Conservation (phyloP, 495 filamentous ascomycete species). For the Penicillium cosmopolitanum region DNA sequence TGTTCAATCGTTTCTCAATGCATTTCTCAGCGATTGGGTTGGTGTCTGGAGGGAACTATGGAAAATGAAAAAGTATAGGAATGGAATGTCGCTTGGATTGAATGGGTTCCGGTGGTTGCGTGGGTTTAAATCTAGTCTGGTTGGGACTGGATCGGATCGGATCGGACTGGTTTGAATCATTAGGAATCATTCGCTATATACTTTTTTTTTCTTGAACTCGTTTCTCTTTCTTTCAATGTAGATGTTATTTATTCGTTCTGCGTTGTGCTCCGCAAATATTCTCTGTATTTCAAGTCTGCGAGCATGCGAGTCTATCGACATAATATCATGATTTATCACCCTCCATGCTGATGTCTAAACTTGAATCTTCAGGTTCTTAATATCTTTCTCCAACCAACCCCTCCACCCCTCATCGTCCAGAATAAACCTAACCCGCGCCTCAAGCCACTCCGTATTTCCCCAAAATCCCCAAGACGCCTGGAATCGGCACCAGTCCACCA, state of each 20-base stretch:
- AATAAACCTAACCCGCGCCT: slow-evolving; percentile 42
- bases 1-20: slow-evolving; percentile 28
- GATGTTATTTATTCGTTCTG: too few species aligned
- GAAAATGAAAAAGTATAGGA: slow-evolving; percentile 30
- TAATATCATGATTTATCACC: too few species aligned
- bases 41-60: slow-evolving; percentile 31
- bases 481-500: slow-evolving; percentile 48
- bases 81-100: slow-evolving; percentile 16
- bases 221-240: not conserved
- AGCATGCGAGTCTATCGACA: too few species aligned
- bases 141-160: not conserved
- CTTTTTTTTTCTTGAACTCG: not conserved
- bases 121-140: not conserved
- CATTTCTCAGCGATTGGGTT: slow-evolving; percentile 48
- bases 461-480: slow-evolving; percentile 50
- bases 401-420: slow-evolving; percentile 35
- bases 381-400: slow-evolving; percentile 28
- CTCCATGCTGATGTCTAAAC: not conserved
- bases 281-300: too few species aligned
- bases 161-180: slow-evolving; percentile 2
- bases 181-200: not conserved
- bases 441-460: slow-evolving; percentile 48
- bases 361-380: not conserved
- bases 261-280: too few species aligned
- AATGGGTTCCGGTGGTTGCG: not conserved